Percentiles rank a stretch among this genome's conserved stretches.
Evolutionary conservation across 495 filamentous ascomycete species (phyloP).

Genomic region (Neurospora sp.): DNA sequence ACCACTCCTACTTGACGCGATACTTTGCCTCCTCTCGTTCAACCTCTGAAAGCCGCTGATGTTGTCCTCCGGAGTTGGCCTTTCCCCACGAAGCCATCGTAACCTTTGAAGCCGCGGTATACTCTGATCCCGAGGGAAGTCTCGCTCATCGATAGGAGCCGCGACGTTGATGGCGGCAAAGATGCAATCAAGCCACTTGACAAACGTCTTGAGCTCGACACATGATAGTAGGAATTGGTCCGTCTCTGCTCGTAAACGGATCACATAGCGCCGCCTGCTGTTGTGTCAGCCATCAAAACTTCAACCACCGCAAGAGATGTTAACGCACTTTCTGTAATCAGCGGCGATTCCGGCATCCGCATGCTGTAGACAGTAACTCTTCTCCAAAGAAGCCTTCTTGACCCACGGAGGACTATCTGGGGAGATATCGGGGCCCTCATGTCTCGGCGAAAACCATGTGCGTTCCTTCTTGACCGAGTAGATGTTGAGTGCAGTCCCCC

Average conservation of each 20-base stretch:
- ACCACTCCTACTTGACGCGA: neutral
- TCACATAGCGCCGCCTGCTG: conserved; percentile 42
- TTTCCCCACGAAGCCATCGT: conserved; percentile 23
- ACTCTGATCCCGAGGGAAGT: conserved; percentile 47
- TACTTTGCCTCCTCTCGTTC: conserved; percentile 10
- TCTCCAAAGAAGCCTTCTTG: conserved; percentile 36
- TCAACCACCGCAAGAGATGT: neutral
- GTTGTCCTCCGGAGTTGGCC: conserved; percentile 17
- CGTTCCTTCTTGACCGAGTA: conserved; percentile 40
- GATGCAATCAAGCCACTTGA: conserved; percentile 52
- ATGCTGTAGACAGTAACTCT: conserved; percentile 51
- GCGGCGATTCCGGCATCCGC: conserved; percentile 56
- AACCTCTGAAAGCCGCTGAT: conserved; percentile 14
- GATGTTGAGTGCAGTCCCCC: conserved; percentile 51
- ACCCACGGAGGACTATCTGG: conserved; percentile 35
- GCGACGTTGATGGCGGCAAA: conserved; percentile 53
- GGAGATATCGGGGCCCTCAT: conserved; percentile 22
- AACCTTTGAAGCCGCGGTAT: conserved; percentile 34
- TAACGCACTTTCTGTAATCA: conserved; percentile 49
- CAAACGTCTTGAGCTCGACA: conserved; percentile 39
- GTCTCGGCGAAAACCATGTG: conserved; percentile 24
- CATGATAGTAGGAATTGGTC: conserved; percentile 56
- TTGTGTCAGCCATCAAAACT: neutral
- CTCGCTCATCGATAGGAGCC: conserved; percentile 51
- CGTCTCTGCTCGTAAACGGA: conserved; percentile 51